A percentile compares a stretch with the other conserved stretches of the same genome.
Evolutionary conservation across 345 rosid genomes (phyloP).

Genomic region (Arabidopsis thaliana): DNA sequence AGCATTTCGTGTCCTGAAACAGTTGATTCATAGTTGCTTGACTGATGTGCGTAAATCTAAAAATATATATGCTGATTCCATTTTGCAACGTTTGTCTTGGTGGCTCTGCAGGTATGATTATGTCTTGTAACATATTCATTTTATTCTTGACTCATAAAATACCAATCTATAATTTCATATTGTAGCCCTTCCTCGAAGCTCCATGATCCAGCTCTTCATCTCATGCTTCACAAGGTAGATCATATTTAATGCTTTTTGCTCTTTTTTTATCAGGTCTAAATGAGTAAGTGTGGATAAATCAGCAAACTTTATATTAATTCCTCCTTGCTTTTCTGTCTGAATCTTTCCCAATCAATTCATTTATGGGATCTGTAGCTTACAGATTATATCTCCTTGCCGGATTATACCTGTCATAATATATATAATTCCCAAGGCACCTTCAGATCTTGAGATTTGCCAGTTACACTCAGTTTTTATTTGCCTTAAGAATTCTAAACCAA

Average conservation of each 20-base stretch:
- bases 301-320: conserved; percentile 7
- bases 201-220: conserved; percentile 94
- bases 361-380: conserved; percentile 9
- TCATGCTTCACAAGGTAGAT: conserved; percentile 87
- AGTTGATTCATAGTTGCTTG: conserved; percentile 85
- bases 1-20: conserved; percentile 86
- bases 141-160: conserved; percentile 40
- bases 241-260: conserved; percentile 12
- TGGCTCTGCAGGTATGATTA: conserved; percentile 90
- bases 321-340: conserved; percentile 13
- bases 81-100: conserved; percentile 88
- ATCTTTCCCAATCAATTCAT: conserved; percentile 1
- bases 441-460: conserved; percentile 22
- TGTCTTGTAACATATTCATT: conserved; percentile 23
- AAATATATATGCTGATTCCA: conserved; percentile 90
- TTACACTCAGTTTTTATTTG: conserved; percentile 7
- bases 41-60: conserved; percentile 79
- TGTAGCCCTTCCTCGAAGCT: conserved; percentile 92
- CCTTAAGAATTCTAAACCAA: neutral
- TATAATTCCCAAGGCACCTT: conserved; percentile 17
- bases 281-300: conserved; percentile 17
- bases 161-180: conserved; percentile 33
- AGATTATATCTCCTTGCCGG: conserved; percentile 4
- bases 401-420: conserved; percentile 21
- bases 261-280: conserved; percentile 6